Conservation (phyloP, 495 filamentous ascomycete species). For the Penicillium manginii region DNA sequence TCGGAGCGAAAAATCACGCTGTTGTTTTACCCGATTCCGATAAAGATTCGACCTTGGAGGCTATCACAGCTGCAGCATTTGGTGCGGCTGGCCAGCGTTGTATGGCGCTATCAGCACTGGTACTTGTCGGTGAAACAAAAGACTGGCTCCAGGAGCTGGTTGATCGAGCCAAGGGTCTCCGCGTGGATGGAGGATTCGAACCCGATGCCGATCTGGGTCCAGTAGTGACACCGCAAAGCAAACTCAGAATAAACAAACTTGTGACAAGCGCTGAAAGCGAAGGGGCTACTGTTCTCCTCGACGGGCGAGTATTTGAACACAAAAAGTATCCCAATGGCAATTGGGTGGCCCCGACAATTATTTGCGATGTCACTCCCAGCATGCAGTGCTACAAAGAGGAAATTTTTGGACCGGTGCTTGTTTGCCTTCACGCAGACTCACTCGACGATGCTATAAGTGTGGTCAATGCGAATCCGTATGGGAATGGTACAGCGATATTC, state of each 20-base stretch:
- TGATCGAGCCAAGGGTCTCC: conserved; percentile 77
- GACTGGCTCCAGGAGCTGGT: conserved; percentile 82
- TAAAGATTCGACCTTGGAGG: conserved; percentile 89
- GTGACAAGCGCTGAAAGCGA: conserved; percentile 82
- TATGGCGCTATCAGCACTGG: conserved; percentile 85
- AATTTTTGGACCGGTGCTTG: conserved; percentile 31
- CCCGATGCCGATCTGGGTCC: conserved; percentile 83
- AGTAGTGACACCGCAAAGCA: conserved; percentile 80
- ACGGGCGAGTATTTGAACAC: conserved; percentile 65
- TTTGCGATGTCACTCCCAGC: conserved; percentile 17
- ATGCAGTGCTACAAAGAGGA: conserved; percentile 30
- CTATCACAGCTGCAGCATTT: conserved; percentile 85
- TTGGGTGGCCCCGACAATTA: conserved; percentile 28
- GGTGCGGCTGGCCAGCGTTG: conserved; percentile 90
- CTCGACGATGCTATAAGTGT: conserved; percentile 71
- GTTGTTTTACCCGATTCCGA: conserved; percentile 86
- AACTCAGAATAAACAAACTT: conserved; percentile 74
- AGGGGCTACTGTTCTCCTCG: conserved; percentile 83
- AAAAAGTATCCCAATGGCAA: conserved; percentile 36
- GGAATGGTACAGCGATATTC: conserved; percentile 69
- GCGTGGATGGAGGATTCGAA: conserved; percentile 86
- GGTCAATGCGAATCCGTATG: conserved; percentile 68
- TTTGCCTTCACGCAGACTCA: conserved; percentile 64
- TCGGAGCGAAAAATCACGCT: conserved; percentile 94
- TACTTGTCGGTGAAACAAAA: conserved; percentile 85